Evolutionary conservation across 768 basidiomycete species (phyloP).

Genomic region (Macrocybe gigantea): DNA sequence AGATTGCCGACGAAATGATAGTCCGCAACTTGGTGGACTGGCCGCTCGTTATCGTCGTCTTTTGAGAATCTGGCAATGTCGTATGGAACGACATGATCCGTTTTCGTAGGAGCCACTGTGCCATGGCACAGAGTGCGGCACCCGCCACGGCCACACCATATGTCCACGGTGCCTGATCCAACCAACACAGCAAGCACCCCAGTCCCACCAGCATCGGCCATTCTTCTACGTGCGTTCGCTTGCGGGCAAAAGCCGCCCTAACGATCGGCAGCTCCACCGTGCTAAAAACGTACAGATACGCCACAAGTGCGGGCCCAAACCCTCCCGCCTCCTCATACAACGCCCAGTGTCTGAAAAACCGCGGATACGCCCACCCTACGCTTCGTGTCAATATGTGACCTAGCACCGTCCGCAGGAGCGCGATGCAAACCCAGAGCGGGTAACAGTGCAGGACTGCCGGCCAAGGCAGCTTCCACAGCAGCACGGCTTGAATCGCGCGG

Average conservation of each 20-base stretch:
- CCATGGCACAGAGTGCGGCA: constrained; percentile 10
- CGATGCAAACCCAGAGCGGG: constrained; percentile 20
- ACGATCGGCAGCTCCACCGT: constrained; percentile 1
- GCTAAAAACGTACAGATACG: constrained; percentile 11
- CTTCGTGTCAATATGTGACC: constrained; percentile 19
- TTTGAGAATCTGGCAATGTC: constrained; percentile 7
- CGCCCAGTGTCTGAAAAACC: constrained; percentile 32
- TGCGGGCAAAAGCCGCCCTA: constrained; percentile 1
- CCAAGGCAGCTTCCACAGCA: constrained; percentile 12
- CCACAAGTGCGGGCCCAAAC: constrained; percentile 26
- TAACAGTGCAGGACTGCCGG: constrained; percentile 15
- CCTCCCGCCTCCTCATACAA: constrained; percentile 31
- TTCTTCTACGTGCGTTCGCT: constrained; percentile 6
- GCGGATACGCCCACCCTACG: constrained; percentile 31
- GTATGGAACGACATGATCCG: constrained; percentile 5
- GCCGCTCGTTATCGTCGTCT: neutral
- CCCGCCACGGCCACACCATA: constrained; percentile 23
- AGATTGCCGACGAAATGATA: constrained; percentile 13
- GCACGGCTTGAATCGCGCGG: constrained; percentile 16
- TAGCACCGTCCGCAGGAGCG: constrained; percentile 13
- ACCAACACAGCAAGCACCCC: constrained; percentile 12
- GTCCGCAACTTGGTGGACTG: constrained; percentile 2
- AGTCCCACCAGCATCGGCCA: constrained; percentile 1
- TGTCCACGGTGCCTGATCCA: constrained; percentile 35
- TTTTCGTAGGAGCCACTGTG: constrained; percentile 9